These are phyloP conservation scores for Caloboletus firmus DNA, from an alignment of 1,284 basidiomycete species.

Conservation along the genomic window DNA sequence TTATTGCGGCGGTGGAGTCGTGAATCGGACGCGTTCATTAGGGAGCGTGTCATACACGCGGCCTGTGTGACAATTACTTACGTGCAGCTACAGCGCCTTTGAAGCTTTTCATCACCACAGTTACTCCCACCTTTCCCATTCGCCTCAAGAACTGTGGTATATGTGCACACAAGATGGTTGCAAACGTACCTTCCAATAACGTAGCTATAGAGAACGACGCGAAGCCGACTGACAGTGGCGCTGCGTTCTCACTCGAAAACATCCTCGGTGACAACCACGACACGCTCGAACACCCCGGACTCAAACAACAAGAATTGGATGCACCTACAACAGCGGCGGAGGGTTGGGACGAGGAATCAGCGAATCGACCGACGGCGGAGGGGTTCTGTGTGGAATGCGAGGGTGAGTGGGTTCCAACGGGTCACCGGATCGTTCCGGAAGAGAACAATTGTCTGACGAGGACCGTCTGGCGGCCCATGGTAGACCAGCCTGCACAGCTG, in stretches of 20 bases:
- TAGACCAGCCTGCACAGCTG: conserved; percentile 79
- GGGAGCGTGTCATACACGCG: conserved; percentile 27
- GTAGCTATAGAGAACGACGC: conserved; percentile 8
- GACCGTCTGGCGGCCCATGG: neutral
- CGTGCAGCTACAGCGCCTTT: conserved; percentile 5
- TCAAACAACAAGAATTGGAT: conserved; percentile 34
- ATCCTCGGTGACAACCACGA: conserved; percentile 65
- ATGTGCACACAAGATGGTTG: conserved; percentile 23
- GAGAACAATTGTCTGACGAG: neutral
- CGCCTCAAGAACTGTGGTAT: neutral
- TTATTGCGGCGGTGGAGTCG: neutral
- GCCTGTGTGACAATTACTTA: conserved; percentile 24
- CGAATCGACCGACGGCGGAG: conserved; percentile 48
- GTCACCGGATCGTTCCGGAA: neutral
- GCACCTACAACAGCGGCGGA: conserved; percentile 34
- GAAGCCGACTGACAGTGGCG: conserved; percentile 8
- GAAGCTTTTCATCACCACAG: conserved; percentile 8
- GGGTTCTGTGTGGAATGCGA: conserved; percentile 82
- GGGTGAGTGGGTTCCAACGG: conserved; percentile 47
- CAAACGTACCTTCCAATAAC: conserved; percentile 19
- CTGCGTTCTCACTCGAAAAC: conserved; percentile 58
- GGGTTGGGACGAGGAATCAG: conserved; percentile 67
- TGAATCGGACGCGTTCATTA: neutral
- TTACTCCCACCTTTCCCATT: conserved; percentile 2
- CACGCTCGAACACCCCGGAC: conserved; percentile 52